A percentile compares a stretch with the other conserved stretches of the same genome.
These are phyloP conservation scores for Trametes sp. DNA, from an alignment of 1,284 basidiomycete species.

Conservation along the genomic window DNA sequence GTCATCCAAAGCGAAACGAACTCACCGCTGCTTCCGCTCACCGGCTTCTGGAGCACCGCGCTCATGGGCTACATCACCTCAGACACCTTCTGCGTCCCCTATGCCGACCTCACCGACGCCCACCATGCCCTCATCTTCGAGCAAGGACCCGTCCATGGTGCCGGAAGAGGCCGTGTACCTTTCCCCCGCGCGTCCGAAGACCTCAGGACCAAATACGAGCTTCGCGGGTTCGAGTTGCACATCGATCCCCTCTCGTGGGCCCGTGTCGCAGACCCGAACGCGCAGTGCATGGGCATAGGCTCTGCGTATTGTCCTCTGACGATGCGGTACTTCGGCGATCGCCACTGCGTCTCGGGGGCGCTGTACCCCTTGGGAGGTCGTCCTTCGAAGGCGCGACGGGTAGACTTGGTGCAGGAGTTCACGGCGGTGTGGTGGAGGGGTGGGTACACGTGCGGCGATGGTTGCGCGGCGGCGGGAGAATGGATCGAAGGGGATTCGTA, in stretches of 20 bases:
- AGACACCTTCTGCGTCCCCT: neutral
- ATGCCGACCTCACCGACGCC: slow-evolving; percentile 1
- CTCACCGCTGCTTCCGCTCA: neutral
- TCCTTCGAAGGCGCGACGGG: neutral
- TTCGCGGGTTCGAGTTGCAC: neutral
- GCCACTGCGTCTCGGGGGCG: neutral
- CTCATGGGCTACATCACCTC: neutral
- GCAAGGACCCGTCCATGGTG: too few relatives aligned
- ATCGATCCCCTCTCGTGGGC: neutral
- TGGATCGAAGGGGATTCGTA: neutral
- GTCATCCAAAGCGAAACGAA: neutral
- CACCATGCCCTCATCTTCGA: neutral
- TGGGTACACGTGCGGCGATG: neutral
- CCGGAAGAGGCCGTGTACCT: neutral
- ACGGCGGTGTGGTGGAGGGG: neutral
- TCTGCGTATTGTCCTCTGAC: neutral
- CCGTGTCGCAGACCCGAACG: neutral
- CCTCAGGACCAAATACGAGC: neutral
- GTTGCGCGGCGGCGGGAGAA: neutral
- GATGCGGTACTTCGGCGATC: neutral
- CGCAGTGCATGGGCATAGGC: neutral
- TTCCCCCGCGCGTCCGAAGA: neutral
- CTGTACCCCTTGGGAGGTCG: neutral
- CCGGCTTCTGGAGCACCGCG: neutral
- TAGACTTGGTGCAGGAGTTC: neutral